Evolutionary conservation across 2,329 filamentous ascomycete species (phyloP).

Genomic region (Pyricularia pennisetigena): DNA sequence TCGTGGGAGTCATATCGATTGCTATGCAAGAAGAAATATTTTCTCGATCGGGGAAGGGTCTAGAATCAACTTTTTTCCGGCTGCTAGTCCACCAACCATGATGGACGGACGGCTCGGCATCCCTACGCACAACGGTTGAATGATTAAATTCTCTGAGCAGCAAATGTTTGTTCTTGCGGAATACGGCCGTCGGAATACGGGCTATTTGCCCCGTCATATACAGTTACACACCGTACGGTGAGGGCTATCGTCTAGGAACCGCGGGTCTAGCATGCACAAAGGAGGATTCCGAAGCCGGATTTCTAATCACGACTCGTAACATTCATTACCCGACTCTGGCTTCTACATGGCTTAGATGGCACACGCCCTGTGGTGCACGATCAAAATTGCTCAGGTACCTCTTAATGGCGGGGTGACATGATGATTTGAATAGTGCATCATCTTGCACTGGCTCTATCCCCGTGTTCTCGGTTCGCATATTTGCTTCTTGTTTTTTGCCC

Average conservation of each 20-base stretch:
- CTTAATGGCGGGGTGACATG: background rate
- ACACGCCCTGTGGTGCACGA: background rate
- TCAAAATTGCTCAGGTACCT: background rate
- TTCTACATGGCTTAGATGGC: background rate
- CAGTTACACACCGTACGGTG: background rate
- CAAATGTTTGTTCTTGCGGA: background rate
- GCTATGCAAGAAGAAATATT: background rate
- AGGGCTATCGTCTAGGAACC: background rate
- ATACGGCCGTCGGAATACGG: background rate
- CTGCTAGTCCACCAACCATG: background rate
- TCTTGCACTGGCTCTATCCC: background rate
- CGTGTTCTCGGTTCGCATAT: background rate
- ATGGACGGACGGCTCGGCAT: background rate
- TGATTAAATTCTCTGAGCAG: no score
- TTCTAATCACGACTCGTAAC: background rate
- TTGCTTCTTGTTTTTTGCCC: background rate
- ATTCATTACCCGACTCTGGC: background rate
- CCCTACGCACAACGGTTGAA: background rate
- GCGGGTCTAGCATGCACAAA: background rate
- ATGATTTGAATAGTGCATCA: background rate
- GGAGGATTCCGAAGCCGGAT: background rate
- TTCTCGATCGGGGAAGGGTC: background rate
- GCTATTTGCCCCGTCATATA: background rate
- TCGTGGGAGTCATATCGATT: background rate
- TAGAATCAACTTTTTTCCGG: background rate